Conservation (phyloP, 225 moss, liverwort and hornwort species). For the Thuidium tamariscinum region DNA sequence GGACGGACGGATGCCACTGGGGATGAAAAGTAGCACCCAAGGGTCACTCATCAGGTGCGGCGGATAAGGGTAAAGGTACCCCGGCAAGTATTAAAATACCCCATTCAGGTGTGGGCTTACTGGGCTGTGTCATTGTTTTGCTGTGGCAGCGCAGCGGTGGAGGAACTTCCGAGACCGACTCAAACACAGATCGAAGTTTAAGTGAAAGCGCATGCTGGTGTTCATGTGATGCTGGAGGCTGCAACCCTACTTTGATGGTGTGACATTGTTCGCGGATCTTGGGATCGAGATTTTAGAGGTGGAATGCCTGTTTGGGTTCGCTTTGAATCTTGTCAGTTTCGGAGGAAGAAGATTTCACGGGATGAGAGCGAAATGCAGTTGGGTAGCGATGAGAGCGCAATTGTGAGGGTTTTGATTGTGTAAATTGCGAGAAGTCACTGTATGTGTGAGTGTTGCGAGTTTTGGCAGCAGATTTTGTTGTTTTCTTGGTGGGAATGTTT, state of each 20-base stretch:
- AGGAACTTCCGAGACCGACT: neutral
- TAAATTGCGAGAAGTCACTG: neutral
- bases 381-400: neutral
- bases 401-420: neutral
- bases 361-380: neutral
- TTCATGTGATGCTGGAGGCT: neutral
- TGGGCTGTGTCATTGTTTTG: neutral
- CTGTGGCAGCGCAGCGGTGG: neutral
- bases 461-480: neutral
- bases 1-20: neutral
- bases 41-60: neutral
- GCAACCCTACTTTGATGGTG: neutral
- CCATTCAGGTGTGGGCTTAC: neutral
- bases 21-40: slow-evolving; percentile 5
- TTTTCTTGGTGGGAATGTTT: neutral
- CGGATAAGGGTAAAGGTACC: slow-evolving; percentile 4
- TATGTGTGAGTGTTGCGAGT: neutral
- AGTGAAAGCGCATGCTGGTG: neutral
- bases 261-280: neutral
- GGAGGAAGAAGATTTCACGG: neutral
- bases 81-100: neutral
- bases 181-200: neutral
- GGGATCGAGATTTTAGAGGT: neutral
- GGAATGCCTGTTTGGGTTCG: neutral
- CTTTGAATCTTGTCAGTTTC: neutral